A percentile compares a stretch with the other conserved stretches of the same genome.
Evolutionary conservation across 768 basidiomycete species (phyloP).

Genomic region (Trametes elegans): DNA sequence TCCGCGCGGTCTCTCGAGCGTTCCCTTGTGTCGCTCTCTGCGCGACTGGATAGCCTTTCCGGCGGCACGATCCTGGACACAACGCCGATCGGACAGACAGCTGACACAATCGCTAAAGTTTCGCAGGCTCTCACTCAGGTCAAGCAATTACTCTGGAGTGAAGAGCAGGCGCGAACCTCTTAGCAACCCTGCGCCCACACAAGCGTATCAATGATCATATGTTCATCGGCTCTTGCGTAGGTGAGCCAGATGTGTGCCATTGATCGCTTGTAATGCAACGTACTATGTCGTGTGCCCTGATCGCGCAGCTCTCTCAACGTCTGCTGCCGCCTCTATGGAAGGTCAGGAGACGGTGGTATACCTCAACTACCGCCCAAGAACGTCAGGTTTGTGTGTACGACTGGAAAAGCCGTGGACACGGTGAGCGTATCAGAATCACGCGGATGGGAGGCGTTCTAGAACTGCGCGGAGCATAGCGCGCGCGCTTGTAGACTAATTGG

Average conservation of each 20-base stretch:
- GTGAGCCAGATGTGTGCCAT: conserved; percentile 5
- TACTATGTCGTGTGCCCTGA: conserved; percentile 6
- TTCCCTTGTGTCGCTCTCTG: conserved; percentile 50
- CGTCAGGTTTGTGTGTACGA: background rate
- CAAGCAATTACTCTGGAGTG: conserved; percentile 52
- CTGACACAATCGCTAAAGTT: conserved; percentile 70
- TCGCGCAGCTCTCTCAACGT: conserved; percentile 12
- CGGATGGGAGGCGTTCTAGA: conserved; percentile 8
- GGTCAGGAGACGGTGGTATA: conserved; percentile 11
- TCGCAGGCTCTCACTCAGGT: conserved; percentile 60
- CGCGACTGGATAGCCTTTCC: conserved; percentile 47
- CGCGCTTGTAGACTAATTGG: background rate
- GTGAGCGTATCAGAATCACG: conserved; percentile 13
- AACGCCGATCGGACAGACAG: conserved; percentile 49
- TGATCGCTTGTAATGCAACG: background rate
- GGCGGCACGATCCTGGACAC: conserved; percentile 42
- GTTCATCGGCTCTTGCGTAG: background rate
- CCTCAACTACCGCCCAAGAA: conserved; percentile 1
- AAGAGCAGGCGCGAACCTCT: conserved; percentile 30
- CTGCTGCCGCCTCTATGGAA: background rate
- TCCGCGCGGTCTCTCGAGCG: conserved; percentile 50
- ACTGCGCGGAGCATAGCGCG: conserved; percentile 2
- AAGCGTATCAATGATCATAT: conserved; percentile 8
- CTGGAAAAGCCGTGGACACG: conserved; percentile 1
- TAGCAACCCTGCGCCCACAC: conserved; percentile 16